Evolutionary conservation across 768 basidiomycete species (phyloP), one percentile per base, ranked within the genome.

Genomic region (Leccinum uliginosum): DNA sequence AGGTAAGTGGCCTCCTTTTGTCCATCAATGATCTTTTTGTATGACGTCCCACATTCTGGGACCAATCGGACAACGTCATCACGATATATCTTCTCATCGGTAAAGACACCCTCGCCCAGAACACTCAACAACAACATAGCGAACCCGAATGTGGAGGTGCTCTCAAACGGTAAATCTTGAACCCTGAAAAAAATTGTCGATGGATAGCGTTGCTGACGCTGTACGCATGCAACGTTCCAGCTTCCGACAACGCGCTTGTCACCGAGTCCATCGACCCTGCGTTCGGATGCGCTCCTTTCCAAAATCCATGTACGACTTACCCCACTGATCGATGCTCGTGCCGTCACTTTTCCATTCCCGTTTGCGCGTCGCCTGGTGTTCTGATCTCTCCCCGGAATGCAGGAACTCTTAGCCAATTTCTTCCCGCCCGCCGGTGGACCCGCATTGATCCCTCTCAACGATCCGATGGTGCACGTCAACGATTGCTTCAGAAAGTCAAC

Each of bases 21-120:
- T 45, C 14, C n/a, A 32, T 10, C 7, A 6, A 48, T 15, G 17
- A 19, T 19, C 15, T 6, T 27, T 15, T 53, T 27, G 9, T 27
- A 19, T 56, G 38, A 61, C 30, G 19, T 6, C 3, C 19, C 30
- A 40, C 27, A 6, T 24, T 50, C 23, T 30, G 70, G 68, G 67
- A 68, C 59, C 67, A 65, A 63, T 68, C 67, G 15, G 67, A 68
- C 30, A 68, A 68, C 14, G 59, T 70, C 3, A 27, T 70, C 19
- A 70, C 67, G 11, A 67, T 68, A 26, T 68, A 68, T 56, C 68
- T 70, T 29, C 50, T 68, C 7, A 55, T 70, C 21, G 55, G 52
- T 1, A 27, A 23, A 2, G 57, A 70, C 21, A 70, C 68, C 3
- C 63, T 68, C 19, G 60, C 65, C 3, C 67, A 68, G 48, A 67